These are phyloP conservation scores for Lolium multiflorum DNA, from an alignment of 176 grass and related monocot species.

Conservation along the genomic window DNA sequence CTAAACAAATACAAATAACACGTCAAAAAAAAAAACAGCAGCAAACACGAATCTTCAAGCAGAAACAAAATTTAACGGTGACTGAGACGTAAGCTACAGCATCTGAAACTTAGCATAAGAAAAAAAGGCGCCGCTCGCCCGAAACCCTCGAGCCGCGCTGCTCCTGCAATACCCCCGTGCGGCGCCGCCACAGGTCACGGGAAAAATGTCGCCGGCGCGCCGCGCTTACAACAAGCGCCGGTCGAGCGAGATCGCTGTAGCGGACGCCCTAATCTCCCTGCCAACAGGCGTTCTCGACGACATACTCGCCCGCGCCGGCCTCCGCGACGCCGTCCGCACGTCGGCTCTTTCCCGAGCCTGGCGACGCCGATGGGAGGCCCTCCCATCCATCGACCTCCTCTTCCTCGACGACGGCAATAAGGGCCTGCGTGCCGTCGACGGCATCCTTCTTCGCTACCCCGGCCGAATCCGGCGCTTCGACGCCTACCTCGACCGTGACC, in stretches of 20 bases:
- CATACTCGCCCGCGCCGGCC: constrained; percentile 14
- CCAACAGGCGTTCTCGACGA: neutral
- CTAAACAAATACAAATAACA: too few species aligned
- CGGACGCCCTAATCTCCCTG: constrained; percentile 32
- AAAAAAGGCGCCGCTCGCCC: too few species aligned
- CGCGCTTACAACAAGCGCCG: neutral
- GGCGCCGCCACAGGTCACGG: neutral
- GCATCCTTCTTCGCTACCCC: constrained; percentile 8
- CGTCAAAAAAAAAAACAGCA: too few species aligned
- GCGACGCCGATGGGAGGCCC: constrained; percentile 39
- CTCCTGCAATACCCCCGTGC: neutral
- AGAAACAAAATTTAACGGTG: too few species aligned
- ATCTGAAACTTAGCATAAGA: too few species aligned
- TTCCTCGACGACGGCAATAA: neutral
- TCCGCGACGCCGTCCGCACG: constrained; percentile 41
- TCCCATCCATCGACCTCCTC: constrained; percentile 17
- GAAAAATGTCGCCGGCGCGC: neutral
- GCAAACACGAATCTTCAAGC: too few species aligned
- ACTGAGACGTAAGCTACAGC: too few species aligned
- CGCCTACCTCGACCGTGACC: neutral
- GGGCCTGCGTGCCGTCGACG: neutral
- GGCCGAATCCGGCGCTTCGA: constrained; percentile 22
- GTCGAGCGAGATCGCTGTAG: neutral
- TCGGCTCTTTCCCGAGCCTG: constrained; percentile 46
- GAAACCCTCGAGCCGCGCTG: too few species aligned